Conservation (phyloP, 1,139 yeast genomes). For the Candida freyschussii region DNA sequence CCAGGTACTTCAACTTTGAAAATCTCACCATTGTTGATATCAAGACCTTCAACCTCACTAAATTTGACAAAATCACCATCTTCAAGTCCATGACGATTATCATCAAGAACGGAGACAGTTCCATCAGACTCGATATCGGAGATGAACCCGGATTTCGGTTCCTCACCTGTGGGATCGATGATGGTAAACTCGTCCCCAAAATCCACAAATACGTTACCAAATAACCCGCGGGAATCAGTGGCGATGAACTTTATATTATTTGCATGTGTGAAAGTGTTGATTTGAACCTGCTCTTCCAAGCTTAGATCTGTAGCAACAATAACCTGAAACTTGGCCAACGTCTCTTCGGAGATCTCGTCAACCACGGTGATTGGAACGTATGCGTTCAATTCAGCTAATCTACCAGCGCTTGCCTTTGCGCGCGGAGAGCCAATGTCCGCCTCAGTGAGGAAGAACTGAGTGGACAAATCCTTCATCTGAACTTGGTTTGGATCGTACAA, state of each 20-base stretch:
- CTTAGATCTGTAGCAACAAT: conserved; percentile 73
- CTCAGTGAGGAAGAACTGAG: conserved; percentile 79
- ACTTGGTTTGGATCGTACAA: conserved; percentile 78
- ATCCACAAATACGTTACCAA: conserved; percentile 87
- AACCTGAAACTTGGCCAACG: conserved; percentile 61
- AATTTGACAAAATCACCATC: conserved; percentile 90
- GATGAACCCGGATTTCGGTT: conserved; percentile 79
- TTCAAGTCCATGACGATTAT: conserved; percentile 86
- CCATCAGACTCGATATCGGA: conserved; percentile 88
- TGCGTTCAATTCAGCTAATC: conserved; percentile 75
- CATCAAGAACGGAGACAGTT: conserved; percentile 87
- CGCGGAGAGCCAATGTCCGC: conserved; percentile 72
- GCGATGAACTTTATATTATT: conserved; percentile 74
- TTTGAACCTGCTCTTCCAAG: conserved; percentile 67
- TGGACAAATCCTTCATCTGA: conserved; percentile 65
- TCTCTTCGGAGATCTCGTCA: conserved; percentile 45
- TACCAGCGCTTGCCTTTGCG: conserved; percentile 62
- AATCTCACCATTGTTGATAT: conserved; percentile 66
- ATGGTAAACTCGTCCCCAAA: conserved; percentile 79
- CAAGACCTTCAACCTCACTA: conserved; percentile 75
- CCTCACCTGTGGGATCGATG: conserved; percentile 88
- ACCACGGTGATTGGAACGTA: conserved; percentile 85
- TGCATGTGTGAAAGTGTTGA: conserved; percentile 72
- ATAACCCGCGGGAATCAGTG: conserved; percentile 81
- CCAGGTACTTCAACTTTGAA: conserved; percentile 82